Evolutionary conservation across 805 yeast species (phyloP).

Genomic region (Teunomyces cretensis): DNA sequence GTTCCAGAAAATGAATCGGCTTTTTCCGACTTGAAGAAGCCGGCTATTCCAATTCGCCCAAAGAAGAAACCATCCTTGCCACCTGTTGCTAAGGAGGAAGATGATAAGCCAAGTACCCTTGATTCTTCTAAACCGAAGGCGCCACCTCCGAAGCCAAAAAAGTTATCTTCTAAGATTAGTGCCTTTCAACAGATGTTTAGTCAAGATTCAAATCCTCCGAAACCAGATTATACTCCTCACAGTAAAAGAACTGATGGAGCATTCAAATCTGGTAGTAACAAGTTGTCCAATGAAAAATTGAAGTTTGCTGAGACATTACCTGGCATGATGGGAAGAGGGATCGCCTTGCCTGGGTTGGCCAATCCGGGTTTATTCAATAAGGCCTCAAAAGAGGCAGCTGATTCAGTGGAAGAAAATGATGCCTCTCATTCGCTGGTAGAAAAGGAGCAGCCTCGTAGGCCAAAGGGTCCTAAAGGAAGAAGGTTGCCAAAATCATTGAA

Average conservation of each 20-base stretch:
- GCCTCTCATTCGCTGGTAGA: neutral
- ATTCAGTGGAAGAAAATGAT: slow-evolving; percentile 12
- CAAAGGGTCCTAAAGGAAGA: slow-evolving; percentile 74
- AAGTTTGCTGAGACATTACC: slow-evolving; percentile 59
- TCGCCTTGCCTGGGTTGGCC: slow-evolving; percentile 54
- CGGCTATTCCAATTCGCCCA: slow-evolving; percentile 15
- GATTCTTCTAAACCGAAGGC: slow-evolving; percentile 17
- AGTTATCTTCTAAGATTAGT: slow-evolving; percentile 75
- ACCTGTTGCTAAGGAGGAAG: neutral
- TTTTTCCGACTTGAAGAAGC: neutral
- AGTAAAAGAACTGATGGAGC: neutral
- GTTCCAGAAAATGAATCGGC: neutral
- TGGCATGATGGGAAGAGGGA: slow-evolving; percentile 54
- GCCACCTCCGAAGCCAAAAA: slow-evolving; percentile 73
- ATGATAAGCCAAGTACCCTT: neutral
- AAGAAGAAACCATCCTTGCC: slow-evolving; percentile 5
- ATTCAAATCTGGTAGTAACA: slow-evolving; percentile 8
- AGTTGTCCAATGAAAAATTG: slow-evolving; percentile 36
- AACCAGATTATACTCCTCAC: slow-evolving; percentile 5
- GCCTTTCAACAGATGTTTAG: slow-evolving; percentile 78
- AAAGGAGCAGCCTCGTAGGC: slow-evolving; percentile 35
- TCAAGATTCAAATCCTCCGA: slow-evolving; percentile 17
- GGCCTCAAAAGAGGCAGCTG: slow-evolving; percentile 11
- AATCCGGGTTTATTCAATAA: slow-evolving; percentile 34
- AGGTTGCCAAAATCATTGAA: slow-evolving; percentile 61